Base-by-base conservation (phyloP, 2,329 filamentous ascomycete genomes). In the Curvularia eragrostidis region DNA sequence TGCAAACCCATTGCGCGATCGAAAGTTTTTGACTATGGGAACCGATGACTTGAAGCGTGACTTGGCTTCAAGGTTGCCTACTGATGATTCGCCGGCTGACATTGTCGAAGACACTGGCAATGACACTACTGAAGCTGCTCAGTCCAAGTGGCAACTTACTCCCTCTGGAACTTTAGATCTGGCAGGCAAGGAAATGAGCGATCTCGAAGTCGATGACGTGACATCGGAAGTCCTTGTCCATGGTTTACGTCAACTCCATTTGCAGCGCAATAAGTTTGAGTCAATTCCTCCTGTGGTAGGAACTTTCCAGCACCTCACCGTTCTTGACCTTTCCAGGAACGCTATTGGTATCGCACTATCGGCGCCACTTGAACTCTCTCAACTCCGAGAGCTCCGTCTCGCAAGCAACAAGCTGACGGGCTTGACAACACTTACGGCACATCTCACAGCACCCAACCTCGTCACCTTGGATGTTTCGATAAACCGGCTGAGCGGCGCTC, bases 1-100 rank as follows among this genome's bases (percentile, higher is more conserved):
- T 42, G 93, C 92, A n/a, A 99, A 99, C 69, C 95, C 95, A 0
- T 80, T 99, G 13, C 85, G 91, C 13, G 93, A 97, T 73, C 93
- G 90, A 73, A 97, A 93, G 73, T 92, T 95, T 65, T 81, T 93
- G 13, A 89, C 86, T 0, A 91, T 96, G 79, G 84, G 85, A 21
- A 93, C 91, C 0, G 90, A 92, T 13, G 90, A 95, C 52, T 80
- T 98, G 61, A 97, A 96, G 76, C 84, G 85, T 41, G 86, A 88
- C 42, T 79, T 97, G 42, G 84, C 85, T 19, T 83, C 83, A 34
- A 85, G 91, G 24, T 79, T 93, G 59, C 85, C 90, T 64, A 59
- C 56, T 9, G 63, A 65, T 38, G 54, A 50, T 19, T 19, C 42
- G 1, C 38, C 48, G 9, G 48, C 51, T 12, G 53, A 54, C 3